These are phyloP conservation scores for Nitzschia sp. DNA, from an alignment of 108 stramenopile species.

Conservation along the genomic window DNA sequence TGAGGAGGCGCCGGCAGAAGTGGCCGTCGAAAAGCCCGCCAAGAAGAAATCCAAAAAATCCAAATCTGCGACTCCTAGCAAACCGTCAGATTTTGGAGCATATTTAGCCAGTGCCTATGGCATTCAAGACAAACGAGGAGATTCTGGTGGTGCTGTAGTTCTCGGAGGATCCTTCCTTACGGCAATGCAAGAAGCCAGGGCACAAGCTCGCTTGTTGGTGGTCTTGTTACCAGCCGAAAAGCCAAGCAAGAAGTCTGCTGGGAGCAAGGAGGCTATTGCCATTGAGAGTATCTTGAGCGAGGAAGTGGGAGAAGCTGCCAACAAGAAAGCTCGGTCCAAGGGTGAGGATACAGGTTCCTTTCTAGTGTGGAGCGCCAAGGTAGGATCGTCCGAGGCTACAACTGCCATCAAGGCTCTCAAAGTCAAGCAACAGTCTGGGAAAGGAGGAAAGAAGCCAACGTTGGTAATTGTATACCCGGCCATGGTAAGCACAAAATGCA, in stretches of 20 bases:
- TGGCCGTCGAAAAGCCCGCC: background rate
- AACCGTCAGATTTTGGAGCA: slow-evolving; percentile 39
- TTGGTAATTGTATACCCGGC: slow-evolving; percentile 65
- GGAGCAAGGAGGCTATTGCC: slow-evolving; percentile 27
- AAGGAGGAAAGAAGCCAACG: slow-evolving; percentile 51
- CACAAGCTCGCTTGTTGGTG: slow-evolving; percentile 68
- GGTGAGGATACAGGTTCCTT: slow-evolving; percentile 52
- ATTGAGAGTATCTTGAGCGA: slow-evolving; percentile 57
- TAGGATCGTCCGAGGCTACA: slow-evolving; percentile 50
- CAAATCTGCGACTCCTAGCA: background rate
- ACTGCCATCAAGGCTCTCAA: slow-evolving; percentile 68
- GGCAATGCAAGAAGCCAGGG: slow-evolving; percentile 55
- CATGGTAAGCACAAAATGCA: slow-evolving; percentile 17
- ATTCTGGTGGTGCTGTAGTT: slow-evolving; percentile 14
- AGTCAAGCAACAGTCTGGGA: slow-evolving; percentile 38
- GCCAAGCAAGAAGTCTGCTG: slow-evolving; percentile 18
- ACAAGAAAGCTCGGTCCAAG: slow-evolving; percentile 54
- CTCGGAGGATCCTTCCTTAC: slow-evolving; percentile 50
- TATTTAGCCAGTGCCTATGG: slow-evolving; percentile 32
- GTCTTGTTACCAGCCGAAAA: slow-evolving; percentile 69
- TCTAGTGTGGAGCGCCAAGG: slow-evolving; percentile 66
- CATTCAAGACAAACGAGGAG: slow-evolving; percentile 24
- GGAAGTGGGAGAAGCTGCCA: slow-evolving; percentile 51
- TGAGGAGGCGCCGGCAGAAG: background rate
- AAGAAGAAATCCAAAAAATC: background rate